phyloP scores from a whole-genome alignment of 2,329 filamentous ascomycete species.

The Cytospora paraplurivora region DNA sequence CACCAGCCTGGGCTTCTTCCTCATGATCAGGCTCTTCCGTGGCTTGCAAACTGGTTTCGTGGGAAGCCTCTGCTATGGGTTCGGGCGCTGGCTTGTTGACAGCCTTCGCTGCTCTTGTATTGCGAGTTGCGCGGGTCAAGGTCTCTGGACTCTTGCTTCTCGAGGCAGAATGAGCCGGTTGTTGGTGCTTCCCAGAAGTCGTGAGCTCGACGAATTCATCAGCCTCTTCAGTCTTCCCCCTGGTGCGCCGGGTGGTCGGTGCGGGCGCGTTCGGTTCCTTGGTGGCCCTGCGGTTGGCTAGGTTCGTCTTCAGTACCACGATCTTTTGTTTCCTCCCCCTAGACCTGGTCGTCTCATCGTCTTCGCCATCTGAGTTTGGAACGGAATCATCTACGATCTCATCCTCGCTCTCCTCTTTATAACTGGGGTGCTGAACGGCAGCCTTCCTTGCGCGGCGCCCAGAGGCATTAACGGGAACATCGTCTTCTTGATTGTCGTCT shows the following conservation, averaged over 20 bases:
- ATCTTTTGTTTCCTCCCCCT: conserved; percentile 41
- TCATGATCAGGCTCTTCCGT: conserved; percentile 36
- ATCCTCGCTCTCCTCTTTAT: conserved; percentile 50
- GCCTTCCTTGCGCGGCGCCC: conserved; percentile 53
- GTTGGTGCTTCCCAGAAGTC: conserved; percentile 61
- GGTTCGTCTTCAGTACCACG: conserved; percentile 47
- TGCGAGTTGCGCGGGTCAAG: conserved; percentile 44
- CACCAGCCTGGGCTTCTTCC: conserved; percentile 20
- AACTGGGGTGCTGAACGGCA: conserved; percentile 48
- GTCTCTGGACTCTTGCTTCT: conserved; percentile 60
- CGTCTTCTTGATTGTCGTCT: conserved; percentile 46
- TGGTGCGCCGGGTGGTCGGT: conserved; percentile 49
- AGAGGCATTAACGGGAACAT: conserved; percentile 48
- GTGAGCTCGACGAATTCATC: conserved; percentile 61
- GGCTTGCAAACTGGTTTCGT: conserved; percentile 47
- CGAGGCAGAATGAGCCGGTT: conserved; percentile 50
- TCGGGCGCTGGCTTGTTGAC: conserved; percentile 51
- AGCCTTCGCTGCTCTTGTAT: conserved; percentile 54
- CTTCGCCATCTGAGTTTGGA: conserved; percentile 34
- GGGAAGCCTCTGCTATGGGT: conserved; percentile 53
- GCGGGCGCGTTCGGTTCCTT: conserved; percentile 25
- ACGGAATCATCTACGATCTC: conserved; percentile 36
- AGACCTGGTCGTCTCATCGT: conserved; percentile 32
- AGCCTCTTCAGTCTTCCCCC: conserved; percentile 56
- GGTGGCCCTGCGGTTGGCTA: conserved; percentile 24